Evolutionary conservation across 2,329 filamentous ascomycete species (phyloP), one percentile per base, ranked within the genome.

Genomic region (Alternaria incomplexa): DNA sequence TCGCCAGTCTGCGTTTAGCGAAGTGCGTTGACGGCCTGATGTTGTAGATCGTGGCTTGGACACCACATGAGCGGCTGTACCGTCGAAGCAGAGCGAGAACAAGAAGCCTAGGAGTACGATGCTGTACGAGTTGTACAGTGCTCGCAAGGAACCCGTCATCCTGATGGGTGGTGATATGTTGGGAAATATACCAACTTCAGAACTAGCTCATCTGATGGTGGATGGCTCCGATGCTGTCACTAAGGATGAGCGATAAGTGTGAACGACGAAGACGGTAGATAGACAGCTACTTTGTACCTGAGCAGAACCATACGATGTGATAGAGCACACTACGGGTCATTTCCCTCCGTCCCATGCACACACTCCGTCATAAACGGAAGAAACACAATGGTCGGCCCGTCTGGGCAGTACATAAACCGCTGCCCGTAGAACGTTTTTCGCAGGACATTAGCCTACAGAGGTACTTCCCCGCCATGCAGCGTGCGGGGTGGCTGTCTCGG

Each of bases 1-100:
- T 8, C 74, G 73, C 81, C 81, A 83, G n/a, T 67, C 77, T 5
- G 65, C 67, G 56, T 81, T 80, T 43, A 82, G 66, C 52, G 72
- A 79, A 13, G 73, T 64, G 22, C 78, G 76, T 54, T 79, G 58
- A 23, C 75, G 72, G 6, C 62, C 67, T 15, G 15, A 20, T 25
- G 58, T 30, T 7, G 53, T 44, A 12, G 51, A 56, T 10, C 56
- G 62, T 10, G 46, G 44, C 53, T 43, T 65, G 1, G 44, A 58
- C 10, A 62, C 59, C 7, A 56, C 54, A 30, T 61, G 47, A 44
- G 70, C 64, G 30, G 59, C 40, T n/a, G 67, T 20, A 2, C 30
- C 3, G 12, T 59, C 56, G 22, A 68, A 26, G 30, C 45, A 56
- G 10, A 53, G 28, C 2, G 66, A 58, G 36, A 68, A 25, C 15